A percentile compares a stretch with the other conserved stretches of the same genome.
These are phyloP conservation scores for Mayamaea pseudoterrestris DNA, from an alignment of 108 stramenopile species.

Conservation along the genomic window DNA sequence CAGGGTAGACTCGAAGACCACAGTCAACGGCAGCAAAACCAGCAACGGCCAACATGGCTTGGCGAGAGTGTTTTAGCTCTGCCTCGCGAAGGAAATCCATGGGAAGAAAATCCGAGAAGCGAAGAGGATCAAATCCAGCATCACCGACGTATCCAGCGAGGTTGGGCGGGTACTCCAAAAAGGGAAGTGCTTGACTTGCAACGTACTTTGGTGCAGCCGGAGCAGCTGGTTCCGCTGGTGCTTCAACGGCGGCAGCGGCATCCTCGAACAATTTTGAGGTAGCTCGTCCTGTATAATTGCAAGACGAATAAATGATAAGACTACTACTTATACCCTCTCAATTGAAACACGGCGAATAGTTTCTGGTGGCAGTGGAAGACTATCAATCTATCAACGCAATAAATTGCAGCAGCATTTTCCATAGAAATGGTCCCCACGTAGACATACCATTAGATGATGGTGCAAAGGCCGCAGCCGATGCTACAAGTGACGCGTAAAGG, in stretches of 20 bases:
- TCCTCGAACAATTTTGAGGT: slow-evolving; percentile 1
- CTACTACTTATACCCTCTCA: too few species aligned
- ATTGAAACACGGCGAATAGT: too few species aligned
- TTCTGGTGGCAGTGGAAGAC: too few species aligned
- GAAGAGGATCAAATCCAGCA: slow-evolving; percentile 89
- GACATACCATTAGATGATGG: too few species aligned
- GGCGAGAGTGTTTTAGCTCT: slow-evolving; percentile 93
- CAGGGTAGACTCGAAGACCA: slow-evolving; percentile 63
- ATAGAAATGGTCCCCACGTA: too few species aligned
- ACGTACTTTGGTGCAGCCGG: slow-evolving; percentile 6
- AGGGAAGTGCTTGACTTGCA: slow-evolving; percentile 69
- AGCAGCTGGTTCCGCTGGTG: slow-evolving; percentile 4
- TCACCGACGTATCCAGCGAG: slow-evolving; percentile 81
- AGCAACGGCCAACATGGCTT: slow-evolving; percentile 83
- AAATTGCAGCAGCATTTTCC: too few species aligned
- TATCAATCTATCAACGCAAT: too few species aligned
- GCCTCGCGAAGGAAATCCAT: slow-evolving; percentile 88
- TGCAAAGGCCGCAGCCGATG: slow-evolving; percentile 8
- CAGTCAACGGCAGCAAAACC: slow-evolving; percentile 88
- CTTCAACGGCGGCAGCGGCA: slow-evolving; percentile 7
- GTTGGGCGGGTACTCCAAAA: slow-evolving; percentile 82
- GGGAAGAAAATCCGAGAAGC: slow-evolving; percentile 78
- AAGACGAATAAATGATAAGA: slow-evolving; percentile 1
- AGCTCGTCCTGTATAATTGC: neutral
- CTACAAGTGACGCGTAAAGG: neutral